Conservation (phyloP, 148 eudicot species). For the Arbutus unedo region DNA sequence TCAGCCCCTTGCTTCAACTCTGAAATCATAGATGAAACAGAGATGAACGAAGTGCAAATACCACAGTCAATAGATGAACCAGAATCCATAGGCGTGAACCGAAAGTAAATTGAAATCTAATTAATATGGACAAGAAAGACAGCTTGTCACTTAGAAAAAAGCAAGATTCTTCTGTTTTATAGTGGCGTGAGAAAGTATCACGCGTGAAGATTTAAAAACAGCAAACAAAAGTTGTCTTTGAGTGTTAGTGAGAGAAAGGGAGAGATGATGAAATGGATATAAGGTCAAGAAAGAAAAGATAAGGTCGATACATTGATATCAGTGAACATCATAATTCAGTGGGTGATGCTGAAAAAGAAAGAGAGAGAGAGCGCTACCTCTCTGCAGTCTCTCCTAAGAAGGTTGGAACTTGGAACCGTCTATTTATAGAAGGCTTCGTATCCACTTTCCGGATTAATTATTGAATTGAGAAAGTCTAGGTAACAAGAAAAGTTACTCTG, state of each 20-base stretch:
- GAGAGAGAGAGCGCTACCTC: neutral
- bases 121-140: neutral
- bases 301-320: neutral
- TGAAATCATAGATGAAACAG: neutral
- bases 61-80: neutral
- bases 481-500: too few relatives aligned
- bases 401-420: too few relatives aligned
- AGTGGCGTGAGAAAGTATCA: neutral
- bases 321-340: too few relatives aligned
- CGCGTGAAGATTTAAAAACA: neutral
- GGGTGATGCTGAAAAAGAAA: neutral
- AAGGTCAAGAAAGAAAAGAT: neutral
- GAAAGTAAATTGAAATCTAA: neutral
- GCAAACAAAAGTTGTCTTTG: neutral
- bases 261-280: too few relatives aligned
- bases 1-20: neutral
- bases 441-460: too few relatives aligned
- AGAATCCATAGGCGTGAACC: neutral
- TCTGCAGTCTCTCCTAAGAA: too few relatives aligned
- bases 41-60: neutral
- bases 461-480: too few relatives aligned
- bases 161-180: neutral
- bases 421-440: too few relatives aligned
- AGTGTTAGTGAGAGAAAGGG: neutral
- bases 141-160: neutral